Evolutionary conservation across 2,329 filamentous ascomycete species (phyloP).

Genomic region (Teratosphaeria pseudoeucalypti): DNA sequence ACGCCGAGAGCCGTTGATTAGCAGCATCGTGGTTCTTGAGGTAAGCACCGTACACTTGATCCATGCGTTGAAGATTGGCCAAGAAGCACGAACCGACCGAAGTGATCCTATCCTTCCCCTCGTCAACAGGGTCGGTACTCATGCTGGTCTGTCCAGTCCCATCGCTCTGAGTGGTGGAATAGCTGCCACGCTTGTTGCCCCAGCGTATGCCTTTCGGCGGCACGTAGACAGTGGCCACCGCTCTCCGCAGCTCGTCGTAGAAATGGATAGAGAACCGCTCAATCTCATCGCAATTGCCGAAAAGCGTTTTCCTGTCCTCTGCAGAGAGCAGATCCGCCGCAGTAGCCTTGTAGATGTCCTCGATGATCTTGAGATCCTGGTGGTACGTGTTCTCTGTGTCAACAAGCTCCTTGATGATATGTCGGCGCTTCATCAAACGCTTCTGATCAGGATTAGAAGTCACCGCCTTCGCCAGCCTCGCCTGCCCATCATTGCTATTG

Average conservation of each 20-base stretch:
- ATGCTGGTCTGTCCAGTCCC: slow-evolving; percentile 20
- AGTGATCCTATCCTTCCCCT: slow-evolving; percentile 49
- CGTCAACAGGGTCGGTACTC: slow-evolving; percentile 26
- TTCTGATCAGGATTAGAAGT: slow-evolving; percentile 42
- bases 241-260: slow-evolving; percentile 67
- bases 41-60: slow-evolving; percentile 55
- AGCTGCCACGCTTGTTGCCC: slow-evolving; percentile 42
- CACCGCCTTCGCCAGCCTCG: slow-evolving; percentile 10
- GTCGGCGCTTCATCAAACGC: slow-evolving; percentile 67
- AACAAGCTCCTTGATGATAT: slow-evolving; percentile 82
- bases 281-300: slow-evolving; percentile 86
- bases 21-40: slow-evolving; percentile 55
- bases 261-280: slow-evolving; percentile 77
- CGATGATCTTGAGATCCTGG: slow-evolving; percentile 91
- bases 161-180: slow-evolving; percentile 34
- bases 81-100: slow-evolving; percentile 50
- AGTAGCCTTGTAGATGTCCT: slow-evolving; percentile 95
- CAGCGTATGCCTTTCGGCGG: slow-evolving; percentile 48
- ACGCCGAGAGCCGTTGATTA: slow-evolving; percentile 47
- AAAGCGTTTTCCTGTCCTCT: slow-evolving; percentile 80
- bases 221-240: slow-evolving; percentile 68
- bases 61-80: slow-evolving; percentile 47
- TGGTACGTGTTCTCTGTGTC: slow-evolving; percentile 89
- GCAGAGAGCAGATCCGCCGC: slow-evolving; percentile 56
- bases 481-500: slow-evolving; percentile 12